A percentile compares a stretch with the other conserved stretches of the same genome.
phyloP scores from a whole-genome alignment of 352 stramenopile genomes.

The Pythium diclinum region DNA sequence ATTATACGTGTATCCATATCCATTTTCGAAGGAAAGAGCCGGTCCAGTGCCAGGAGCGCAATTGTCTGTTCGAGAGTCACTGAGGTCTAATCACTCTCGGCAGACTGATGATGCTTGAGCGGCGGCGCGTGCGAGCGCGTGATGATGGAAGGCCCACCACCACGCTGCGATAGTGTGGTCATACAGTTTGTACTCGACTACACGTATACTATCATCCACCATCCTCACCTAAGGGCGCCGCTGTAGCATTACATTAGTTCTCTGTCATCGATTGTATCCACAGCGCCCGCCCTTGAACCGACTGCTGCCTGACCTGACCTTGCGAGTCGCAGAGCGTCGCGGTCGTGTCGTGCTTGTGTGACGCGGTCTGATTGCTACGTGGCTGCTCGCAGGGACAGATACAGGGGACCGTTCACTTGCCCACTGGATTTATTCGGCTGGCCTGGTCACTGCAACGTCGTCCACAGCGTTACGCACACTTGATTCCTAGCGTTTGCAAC shows the following conservation, averaged over 20 bases:
- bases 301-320: too few relatives aligned
- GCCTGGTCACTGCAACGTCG: background rate
- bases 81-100: background rate
- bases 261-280: background rate
- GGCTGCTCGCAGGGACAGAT: background rate
- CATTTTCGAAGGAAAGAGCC: background rate
- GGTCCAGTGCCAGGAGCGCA: background rate
- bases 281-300: too few relatives aligned
- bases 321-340: too few relatives aligned
- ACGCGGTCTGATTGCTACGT: conserved; percentile 1
- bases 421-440: conserved; percentile 6
- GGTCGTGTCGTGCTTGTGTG: background rate
- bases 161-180: background rate
- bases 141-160: background rate
- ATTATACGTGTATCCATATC: conserved; percentile 9
- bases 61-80: background rate
- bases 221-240: background rate
- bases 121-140: background rate
- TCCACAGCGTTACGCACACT: conserved; percentile 3
- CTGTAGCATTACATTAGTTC: background rate
- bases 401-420: background rate
- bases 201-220: background rate
- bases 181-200: too few relatives aligned
- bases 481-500: conserved; percentile 5
- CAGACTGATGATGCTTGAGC: background rate